Evolutionary conservation across 2,329 filamentous ascomycete species (phyloP).

Genomic region (Diaporthe citri): DNA sequence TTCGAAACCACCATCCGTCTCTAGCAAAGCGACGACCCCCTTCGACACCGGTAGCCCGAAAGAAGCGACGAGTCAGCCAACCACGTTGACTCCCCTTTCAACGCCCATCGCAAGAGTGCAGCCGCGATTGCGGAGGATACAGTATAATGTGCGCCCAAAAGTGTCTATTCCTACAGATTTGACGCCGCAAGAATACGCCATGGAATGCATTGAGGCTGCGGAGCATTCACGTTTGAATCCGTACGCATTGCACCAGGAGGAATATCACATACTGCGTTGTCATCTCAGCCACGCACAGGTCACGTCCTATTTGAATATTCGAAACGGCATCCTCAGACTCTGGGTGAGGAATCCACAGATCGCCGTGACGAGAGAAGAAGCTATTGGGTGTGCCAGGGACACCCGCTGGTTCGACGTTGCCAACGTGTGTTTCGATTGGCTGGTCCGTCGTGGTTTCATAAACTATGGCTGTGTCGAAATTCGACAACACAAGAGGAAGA

Average conservation of each 20-base stretch:
- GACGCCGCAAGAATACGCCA: conserved; percentile 82
- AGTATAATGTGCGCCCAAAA: conserved; percentile 76
- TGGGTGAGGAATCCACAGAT: conserved; percentile 91
- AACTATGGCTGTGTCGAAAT: conserved; percentile 93
- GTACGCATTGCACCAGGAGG: conserved; percentile 86
- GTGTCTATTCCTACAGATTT: conserved; percentile 87
- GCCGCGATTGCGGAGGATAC: conserved; percentile 50
- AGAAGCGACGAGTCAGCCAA: conserved; percentile 45
- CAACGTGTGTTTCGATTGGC: conserved; percentile 91
- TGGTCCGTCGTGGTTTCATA: conserved; percentile 91
- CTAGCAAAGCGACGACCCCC: conserved; percentile 75
- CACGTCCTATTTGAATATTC: conserved; percentile 94
- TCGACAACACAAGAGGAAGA: conserved; percentile 59
- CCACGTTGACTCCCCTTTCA: conserved; percentile 31
- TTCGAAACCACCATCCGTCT: conserved; percentile 65
- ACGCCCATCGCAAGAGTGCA: conserved; percentile 42
- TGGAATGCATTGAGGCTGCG: conserved; percentile 89
- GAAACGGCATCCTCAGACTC: conserved; percentile 91
- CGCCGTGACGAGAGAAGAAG: conserved; percentile 85
- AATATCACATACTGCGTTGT: conserved; percentile 83
- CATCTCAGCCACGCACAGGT: conserved; percentile 91
- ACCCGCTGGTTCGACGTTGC: conserved; percentile 90
- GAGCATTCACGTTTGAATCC: conserved; percentile 91
- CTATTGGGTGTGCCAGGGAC: conserved; percentile 90
- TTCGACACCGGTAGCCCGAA: conserved; percentile 59